Percentiles rank a stretch among this genome's conserved stretches.
phyloP scores from a whole-genome alignment of 306 rosid genomes.

The Prunus armeniaca region DNA sequence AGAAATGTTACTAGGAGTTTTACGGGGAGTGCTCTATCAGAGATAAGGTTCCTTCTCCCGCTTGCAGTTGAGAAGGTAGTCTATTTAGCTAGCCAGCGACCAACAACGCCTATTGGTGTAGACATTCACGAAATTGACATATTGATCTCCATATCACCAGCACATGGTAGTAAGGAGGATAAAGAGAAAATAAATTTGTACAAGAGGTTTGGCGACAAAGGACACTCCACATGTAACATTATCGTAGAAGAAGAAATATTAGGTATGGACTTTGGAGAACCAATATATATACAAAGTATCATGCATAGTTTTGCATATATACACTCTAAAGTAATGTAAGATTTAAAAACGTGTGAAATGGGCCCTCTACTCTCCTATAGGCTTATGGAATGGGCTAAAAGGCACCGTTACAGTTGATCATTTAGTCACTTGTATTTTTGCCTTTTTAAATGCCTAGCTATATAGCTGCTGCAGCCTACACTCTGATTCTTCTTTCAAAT shows the following conservation, averaged over 20 bases:
- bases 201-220: conserved; percentile 8
- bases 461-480: no score
- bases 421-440: background rate
- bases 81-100: no score
- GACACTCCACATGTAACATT: conserved; percentile 26
- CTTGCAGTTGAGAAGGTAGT: no score
- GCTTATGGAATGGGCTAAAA: conserved; percentile 4
- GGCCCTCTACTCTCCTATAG: background rate
- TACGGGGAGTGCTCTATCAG: no score
- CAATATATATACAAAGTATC: background rate
- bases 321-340: no score
- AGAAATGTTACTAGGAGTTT: no score
- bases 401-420: background rate
- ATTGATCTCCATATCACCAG: conserved; percentile 1
- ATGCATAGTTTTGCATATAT: background rate
- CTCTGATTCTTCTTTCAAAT: no score
- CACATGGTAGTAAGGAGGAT: background rate
- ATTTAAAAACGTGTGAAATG: background rate
- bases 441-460: background rate
- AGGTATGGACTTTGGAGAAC: conserved; percentile 3
- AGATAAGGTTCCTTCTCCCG: no score
- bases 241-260: background rate
- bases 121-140: background rate
- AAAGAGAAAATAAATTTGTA: background rate
- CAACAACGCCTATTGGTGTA: no score